Percentiles rank a stretch among this genome's conserved stretches.
These are phyloP conservation scores for Pseudozyma thailandica DNA, from an alignment of 1,284 basidiomycete species.

Conservation along the genomic window DNA sequence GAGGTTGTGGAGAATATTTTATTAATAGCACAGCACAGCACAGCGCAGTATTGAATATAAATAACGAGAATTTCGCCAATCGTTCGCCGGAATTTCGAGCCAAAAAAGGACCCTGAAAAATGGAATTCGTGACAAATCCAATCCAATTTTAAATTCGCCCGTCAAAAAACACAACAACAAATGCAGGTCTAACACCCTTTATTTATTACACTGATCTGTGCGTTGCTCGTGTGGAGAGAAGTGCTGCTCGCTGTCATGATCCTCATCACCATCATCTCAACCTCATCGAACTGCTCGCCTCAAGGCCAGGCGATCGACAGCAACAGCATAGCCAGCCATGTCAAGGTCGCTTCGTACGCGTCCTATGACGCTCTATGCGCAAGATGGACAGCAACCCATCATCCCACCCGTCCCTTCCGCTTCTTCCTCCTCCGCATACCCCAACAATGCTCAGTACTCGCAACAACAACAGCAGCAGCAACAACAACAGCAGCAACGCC, in stretches of 20 bases:
- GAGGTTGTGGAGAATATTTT: too few species aligned
- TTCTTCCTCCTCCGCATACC: slow-evolving; percentile 15
- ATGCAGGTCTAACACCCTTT: neutral
- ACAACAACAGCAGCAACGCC: slow-evolving; percentile 10
- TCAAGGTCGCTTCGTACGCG: slow-evolving; percentile 64
- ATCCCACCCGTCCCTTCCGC: slow-evolving; percentile 29
- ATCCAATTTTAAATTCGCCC: neutral
- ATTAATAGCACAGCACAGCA: too few species aligned
- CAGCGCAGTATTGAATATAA: too few species aligned
- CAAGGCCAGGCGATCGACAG: neutral
- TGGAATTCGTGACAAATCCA: neutral
- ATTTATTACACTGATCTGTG: slow-evolving; percentile 10
- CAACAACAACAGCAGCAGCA: slow-evolving; percentile 5
- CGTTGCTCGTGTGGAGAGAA: neutral
- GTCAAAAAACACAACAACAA: neutral
- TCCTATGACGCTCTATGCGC: slow-evolving; percentile 64
- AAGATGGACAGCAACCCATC: slow-evolving; percentile 37
- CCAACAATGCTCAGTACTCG: slow-evolving; percentile 7
- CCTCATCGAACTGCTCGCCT: neutral
- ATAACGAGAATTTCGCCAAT: too few species aligned
- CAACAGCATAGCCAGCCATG: slow-evolving; percentile 30
- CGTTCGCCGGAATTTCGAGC: too few species aligned
- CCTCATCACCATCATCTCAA: neutral
- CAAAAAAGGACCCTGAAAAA: too few species aligned
- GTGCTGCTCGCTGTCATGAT: neutral